Conservation (phyloP, 305 asterid species). For the Stenogyne calaminthoides region DNA sequence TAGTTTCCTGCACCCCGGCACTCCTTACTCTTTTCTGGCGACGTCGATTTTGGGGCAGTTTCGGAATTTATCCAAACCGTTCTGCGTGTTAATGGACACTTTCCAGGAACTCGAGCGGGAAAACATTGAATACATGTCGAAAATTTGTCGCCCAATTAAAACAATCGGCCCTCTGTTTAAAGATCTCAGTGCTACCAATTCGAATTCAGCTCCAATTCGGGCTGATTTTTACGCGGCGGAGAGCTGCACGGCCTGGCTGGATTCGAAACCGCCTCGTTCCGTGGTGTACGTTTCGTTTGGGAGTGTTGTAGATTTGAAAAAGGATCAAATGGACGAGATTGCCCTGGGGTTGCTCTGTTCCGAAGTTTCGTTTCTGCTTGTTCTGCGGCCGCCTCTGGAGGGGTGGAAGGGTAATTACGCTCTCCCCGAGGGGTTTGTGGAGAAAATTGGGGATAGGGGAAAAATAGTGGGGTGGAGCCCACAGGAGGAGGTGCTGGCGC, state of each 20-base stretch:
- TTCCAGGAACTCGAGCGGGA: slow-evolving; percentile 64
- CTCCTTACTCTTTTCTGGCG: slow-evolving; percentile 33
- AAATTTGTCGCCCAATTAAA: slow-evolving; percentile 43
- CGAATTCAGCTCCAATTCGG: slow-evolving; percentile 14
- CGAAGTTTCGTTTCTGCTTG: slow-evolving; percentile 63
- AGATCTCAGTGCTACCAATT: not conserved
- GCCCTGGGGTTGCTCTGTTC: slow-evolving; percentile 57
- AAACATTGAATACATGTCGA: slow-evolving; percentile 44
- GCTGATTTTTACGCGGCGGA: slow-evolving; percentile 52
- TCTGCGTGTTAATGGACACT: slow-evolving; percentile 65
- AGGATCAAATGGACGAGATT: slow-evolving; percentile 61
- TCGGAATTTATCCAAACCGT: slow-evolving; percentile 44
- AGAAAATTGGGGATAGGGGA: slow-evolving; percentile 46
- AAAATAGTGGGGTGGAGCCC: slow-evolving; percentile 71
- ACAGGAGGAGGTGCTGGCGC: slow-evolving; percentile 69
- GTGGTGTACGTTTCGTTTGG: slow-evolving; percentile 89
- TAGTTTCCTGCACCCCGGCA: slow-evolving; percentile 52
- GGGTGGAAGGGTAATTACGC: not conserved
- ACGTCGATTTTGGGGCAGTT: slow-evolving; percentile 50
- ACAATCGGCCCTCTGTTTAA: slow-evolving; percentile 73
- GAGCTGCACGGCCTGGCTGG: slow-evolving; percentile 56
- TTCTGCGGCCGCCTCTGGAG: slow-evolving; percentile 40
- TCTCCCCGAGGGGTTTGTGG: slow-evolving; percentile 58
- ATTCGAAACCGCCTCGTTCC: slow-evolving; percentile 44
- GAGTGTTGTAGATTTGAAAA: slow-evolving; percentile 53